Evolutionary conservation across 257 asterid species (phyloP), one percentile per base, ranked within the genome.

Genomic region (Solanum chmielewskii): DNA sequence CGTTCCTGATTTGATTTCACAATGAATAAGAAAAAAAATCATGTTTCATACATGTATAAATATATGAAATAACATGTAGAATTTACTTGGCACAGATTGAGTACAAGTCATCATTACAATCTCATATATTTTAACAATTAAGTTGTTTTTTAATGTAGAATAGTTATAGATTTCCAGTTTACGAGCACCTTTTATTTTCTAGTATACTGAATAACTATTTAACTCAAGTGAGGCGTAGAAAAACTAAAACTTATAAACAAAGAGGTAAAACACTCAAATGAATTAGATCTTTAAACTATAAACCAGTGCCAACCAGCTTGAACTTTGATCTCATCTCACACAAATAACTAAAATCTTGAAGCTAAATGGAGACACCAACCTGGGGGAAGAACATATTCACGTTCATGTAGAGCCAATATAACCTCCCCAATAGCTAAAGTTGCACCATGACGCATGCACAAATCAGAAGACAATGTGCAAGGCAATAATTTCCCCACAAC

Each of bases 371-470:
- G 85, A 47, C 85, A 87, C 90, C 73, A 88, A 95, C 99, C 99
- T 91, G 93, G 76, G 73, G 96, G 89, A 91, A 97, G 96, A 91
- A 86, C 89, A 88, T 89, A 91, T 87, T 88, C 93, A 86, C 86
- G 87, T 90, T 92, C 81, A 88, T 94, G 92, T 86, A 97, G 92
- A 91, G 98, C 98, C 91, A 93, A 93, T 90, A 94, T 88, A 89
- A 97, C 94, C 91, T 95, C 98, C 87, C 98, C 99, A 90, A 87
- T 85, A 73, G 99, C 98, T 91, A 97, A 92, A 81, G 97, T 95
- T 93, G 98, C 96, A 92, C 99, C 99, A 84, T 95, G 99, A 49
- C 99, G 95, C 95, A 93, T 94, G 92, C 97, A 97, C 89, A 97
- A 92, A 92, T 97, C 99, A 93, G 99, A 89, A 86, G 98, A 95